Base-by-base conservation (phyloP, 2,329 filamentous ascomycete genomes). In the Penicillium psychrosexuale region DNA sequence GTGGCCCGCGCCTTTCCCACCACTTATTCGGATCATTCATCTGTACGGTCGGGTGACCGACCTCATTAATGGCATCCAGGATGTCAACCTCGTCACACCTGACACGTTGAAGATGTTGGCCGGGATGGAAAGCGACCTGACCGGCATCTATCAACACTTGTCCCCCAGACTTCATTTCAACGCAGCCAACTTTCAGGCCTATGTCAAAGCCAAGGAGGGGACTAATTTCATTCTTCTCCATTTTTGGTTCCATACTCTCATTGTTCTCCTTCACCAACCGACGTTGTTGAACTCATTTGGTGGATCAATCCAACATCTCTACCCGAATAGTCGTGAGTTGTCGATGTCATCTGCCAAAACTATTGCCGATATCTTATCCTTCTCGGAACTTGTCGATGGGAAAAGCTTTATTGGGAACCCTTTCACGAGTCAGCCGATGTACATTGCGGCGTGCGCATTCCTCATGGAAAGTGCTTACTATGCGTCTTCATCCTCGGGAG, bases 321-420 rank as follows among this genome's bases (percentile, higher is more conserved):
- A 91, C 36, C 84, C 88, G 0, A 90, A 94, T 66, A 94, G 90
- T 61, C 85, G 89, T 53, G 90, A 94, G 69, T 66, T 85, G 5
- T 90, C 89, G 57, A 92, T 93, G 87, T 92, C 89, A 13, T 93
- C 90, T 24, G 91, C 91, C 12, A 96, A 95, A 75, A 95, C 91
- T 0, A 94, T 96, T 57, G 90, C 90, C 33, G 91, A 96, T 64
- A 96, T 96, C 15, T 75, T 95, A 8, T 87, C 89, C 1, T 95
- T 95, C 70, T 89, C 90, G 0, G 90, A 95, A 67, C 76, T 95
- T 9, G 90, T 94, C 48, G 90, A 95, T 69, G 85, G 89, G 0
- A 91, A 90, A 69, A 92, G 90, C 63, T 90, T 92, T 53, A 87
- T 92, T 33, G 90, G 90, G 1, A 96, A 94, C 56, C 91, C 91